phyloP scores from a whole-genome alignment of 2,329 filamentous ascomycete species.

The Cryphonectria parasitica region DNA sequence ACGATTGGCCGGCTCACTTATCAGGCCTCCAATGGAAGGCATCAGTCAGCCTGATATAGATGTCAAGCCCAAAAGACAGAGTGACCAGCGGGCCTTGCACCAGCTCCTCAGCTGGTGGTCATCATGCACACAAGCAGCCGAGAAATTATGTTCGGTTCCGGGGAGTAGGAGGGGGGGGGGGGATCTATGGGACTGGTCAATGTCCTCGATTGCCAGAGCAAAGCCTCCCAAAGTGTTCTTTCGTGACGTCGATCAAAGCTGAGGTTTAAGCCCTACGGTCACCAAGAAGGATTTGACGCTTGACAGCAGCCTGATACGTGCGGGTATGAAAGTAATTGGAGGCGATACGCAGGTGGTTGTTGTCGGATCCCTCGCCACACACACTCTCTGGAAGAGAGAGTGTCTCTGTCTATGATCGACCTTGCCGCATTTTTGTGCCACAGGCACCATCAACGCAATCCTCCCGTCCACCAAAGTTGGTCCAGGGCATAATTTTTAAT shows the following conservation, averaged over 20 bases:
- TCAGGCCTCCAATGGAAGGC: no score
- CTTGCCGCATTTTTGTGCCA: neutral
- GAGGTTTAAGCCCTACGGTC: neutral
- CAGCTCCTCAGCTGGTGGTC: neutral
- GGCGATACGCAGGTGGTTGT: neutral
- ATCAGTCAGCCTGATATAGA: neutral
- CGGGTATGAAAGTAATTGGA: neutral
- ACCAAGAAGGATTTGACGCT: neutral
- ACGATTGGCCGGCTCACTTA: slow-evolving; percentile 17
- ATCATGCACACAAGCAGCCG: neutral
- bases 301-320: neutral
- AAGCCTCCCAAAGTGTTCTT: neutral
- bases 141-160: neutral
- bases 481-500: neutral
- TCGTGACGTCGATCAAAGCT: slow-evolving; percentile 2
- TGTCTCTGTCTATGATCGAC: neutral
- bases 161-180: no score
- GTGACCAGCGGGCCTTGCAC: neutral
- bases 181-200: no score
- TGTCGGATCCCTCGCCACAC: neutral
- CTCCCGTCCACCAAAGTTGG: neutral
- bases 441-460: neutral
- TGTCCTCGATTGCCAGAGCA: neutral
- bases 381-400: neutral
- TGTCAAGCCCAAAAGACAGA: neutral